Percentiles rank a stretch among this genome's conserved stretches.
phyloP scores from a whole-genome alignment of 805 yeast species.

The Jamesozyma jinghongensis region DNA sequence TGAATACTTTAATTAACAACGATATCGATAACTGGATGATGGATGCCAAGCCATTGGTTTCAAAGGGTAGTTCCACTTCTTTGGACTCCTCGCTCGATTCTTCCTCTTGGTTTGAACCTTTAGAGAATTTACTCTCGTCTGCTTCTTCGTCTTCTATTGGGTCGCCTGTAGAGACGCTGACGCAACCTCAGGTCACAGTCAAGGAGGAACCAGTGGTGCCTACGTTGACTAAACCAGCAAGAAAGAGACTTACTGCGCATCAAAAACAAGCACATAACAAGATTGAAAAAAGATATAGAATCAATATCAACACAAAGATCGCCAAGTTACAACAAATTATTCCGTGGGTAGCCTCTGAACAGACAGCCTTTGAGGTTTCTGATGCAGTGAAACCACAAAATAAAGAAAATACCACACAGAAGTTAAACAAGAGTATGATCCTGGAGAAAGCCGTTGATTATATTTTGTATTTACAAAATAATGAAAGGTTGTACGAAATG shows the following conservation, averaged over 20 bases:
- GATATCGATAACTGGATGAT: neutral
- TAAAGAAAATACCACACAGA: conserved; percentile 21
- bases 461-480: conserved; percentile 42
- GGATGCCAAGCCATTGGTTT: neutral
- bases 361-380: conserved; percentile 46
- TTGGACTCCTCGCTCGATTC: conserved; percentile 1
- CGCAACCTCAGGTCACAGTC: neutral
- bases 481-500: conserved; percentile 33
- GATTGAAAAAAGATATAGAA: conserved; percentile 61
- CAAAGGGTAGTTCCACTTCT: neutral
- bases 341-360: conserved; percentile 56
- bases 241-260: conserved; percentile 46
- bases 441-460: conserved; percentile 62
- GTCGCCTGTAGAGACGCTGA: neutral
- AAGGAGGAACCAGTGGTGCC: neutral
- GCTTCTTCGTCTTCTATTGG: conserved; percentile 15
- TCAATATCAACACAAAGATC: conserved; percentile 61
- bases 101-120: conserved; percentile 21
- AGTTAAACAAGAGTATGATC: conserved; percentile 55
- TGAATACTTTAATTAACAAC: conserved; percentile 6
- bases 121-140: conserved; percentile 21
- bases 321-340: conserved; percentile 56
- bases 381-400: conserved; percentile 9
- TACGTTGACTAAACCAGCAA: conserved; percentile 30
- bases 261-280: conserved; percentile 67